phyloP scores from a whole-genome alignment of 495 filamentous ascomycete species.

The Penicillium roqueforti region DNA sequence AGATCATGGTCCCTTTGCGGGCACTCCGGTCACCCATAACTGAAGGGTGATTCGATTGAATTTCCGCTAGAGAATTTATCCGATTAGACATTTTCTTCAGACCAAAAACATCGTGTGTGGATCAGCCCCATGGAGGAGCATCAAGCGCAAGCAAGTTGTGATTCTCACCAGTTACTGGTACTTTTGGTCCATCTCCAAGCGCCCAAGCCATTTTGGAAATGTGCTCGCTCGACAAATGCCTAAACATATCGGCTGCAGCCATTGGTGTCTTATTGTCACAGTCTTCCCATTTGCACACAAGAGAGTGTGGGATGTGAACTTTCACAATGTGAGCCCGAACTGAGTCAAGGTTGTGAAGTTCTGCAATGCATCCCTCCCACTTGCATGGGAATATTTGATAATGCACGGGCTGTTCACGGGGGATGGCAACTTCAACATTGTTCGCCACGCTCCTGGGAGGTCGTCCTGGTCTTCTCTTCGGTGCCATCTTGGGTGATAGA shows the following conservation, averaged over 20 bases:
- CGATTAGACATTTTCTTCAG: constrained; percentile 16
- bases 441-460: constrained; percentile 12
- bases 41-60: not conserved
- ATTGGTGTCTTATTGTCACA: constrained; percentile 22
- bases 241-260: constrained; percentile 45
- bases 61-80: constrained; percentile 8
- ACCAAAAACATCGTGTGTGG: not conserved
- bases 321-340: constrained; percentile 63
- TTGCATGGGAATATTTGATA: constrained; percentile 54
- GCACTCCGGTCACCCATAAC: not conserved
- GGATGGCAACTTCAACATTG: constrained; percentile 13
- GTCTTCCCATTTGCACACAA: constrained; percentile 33
- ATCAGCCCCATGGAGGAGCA: constrained; percentile 12
- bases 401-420: constrained; percentile 4
- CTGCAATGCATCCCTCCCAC: constrained; percentile 62
- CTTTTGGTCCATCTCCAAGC: constrained; percentile 60
- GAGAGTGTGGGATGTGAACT: constrained; percentile 41
- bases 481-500: constrained; percentile 11
- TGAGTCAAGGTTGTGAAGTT: constrained; percentile 71
- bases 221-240: constrained; percentile 60
- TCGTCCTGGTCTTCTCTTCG: constrained; percentile 10
- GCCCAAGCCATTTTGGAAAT: constrained; percentile 57
- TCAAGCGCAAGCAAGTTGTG: constrained; percentile 19
- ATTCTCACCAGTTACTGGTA: constrained; percentile 46
- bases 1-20: constrained; percentile 23